Conservation (phyloP, 179 eudicot species). For the Beta corolliflora region DNA sequence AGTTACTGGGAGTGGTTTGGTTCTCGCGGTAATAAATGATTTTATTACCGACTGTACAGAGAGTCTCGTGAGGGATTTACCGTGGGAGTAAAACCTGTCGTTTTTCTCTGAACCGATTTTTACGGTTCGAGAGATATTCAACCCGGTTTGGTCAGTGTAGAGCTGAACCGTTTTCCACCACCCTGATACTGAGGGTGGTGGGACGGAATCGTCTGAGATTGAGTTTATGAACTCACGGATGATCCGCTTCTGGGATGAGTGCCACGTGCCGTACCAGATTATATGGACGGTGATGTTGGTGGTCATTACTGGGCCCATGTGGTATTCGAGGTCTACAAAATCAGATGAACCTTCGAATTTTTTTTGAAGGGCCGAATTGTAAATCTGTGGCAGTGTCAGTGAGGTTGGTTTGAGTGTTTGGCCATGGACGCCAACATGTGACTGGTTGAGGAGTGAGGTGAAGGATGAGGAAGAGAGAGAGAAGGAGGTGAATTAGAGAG, state of each 20-base stretch:
- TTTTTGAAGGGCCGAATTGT: slow-evolving; percentile 48
- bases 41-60: slow-evolving; percentile 76
- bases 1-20: slow-evolving; percentile 68
- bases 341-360: slow-evolving; percentile 86
- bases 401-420: slow-evolving; percentile 18
- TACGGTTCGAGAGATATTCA: slow-evolving; percentile 64
- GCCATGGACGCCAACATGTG: slow-evolving; percentile 75
- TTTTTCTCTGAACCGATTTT: slow-evolving; percentile 63
- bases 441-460: slow-evolving; percentile 16
- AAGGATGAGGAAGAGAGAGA: slow-evolving; percentile 19
- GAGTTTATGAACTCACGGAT: slow-evolving; percentile 80
- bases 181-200: slow-evolving; percentile 59
- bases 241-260: slow-evolving; percentile 59
- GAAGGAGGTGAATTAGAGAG: slow-evolving; percentile 21
- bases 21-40: slow-evolving; percentile 63
- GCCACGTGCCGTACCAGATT: slow-evolving; percentile 89
- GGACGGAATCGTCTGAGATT: slow-evolving; percentile 52
- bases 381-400: slow-evolving; percentile 25
- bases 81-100: slow-evolving; percentile 85
- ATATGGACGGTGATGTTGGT: slow-evolving; percentile 68
- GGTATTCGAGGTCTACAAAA: slow-evolving; percentile 67
- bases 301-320: slow-evolving; percentile 94
- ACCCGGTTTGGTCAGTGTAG: slow-evolving; percentile 88
- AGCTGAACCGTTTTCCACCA: slow-evolving; percentile 89
- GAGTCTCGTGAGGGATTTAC: slow-evolving; percentile 72